Evolutionary conservation across 805 yeast genomes (phyloP), one percentile per base, ranked within the genome.

Genomic region (Debaryomyces castellii): DNA sequence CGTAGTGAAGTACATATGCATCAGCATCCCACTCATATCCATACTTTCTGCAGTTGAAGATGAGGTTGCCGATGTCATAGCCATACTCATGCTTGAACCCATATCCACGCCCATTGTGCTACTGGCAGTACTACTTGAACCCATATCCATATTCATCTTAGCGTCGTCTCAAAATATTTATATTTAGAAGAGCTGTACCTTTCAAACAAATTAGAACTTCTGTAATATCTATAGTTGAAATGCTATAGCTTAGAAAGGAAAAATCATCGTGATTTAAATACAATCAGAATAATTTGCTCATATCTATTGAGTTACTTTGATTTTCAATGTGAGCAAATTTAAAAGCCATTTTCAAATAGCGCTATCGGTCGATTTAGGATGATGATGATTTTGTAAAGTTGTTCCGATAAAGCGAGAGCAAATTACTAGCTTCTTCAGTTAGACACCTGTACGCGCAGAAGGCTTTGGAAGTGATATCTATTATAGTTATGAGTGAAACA

Each of bases 1-100:
- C 0, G 79, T 64, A 1, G 85, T 80, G 54, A 87, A 64, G 54
- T 70, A 78, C 66, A 72, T 76, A 60, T 78, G 80, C 91, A 85
- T 85, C 4, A 47, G 43, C 77, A 68, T 68, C 7, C 45, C 47
- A 39, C 46, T 52, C 63, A 60, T 55, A 38, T 42, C 52, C 53
- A 47, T 47, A 24, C n/a, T n/a, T n/a, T n/a, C n/a, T n/a, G n/a
- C n/a, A n/a, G n/a, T n/a, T n/a, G n/a, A n/a, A 8, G 39, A 14
- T 14, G 40, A 32, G 5, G 28, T 20, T 12, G 47, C 20, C 24
- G 38, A 16, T 8, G 51, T 17, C 44, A 43, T 42, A 10, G 25
- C 7, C 47, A 44, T 23, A 16, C 41, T 14, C n/a, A 40, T 24
- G 5, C 30, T 10, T 9, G 51, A 40, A 7, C 50, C 39, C 54